A percentile compares a stretch with the other conserved stretches of the same genome.
These are phyloP conservation scores for Baudoinia panamericana DNA, from an alignment of 495 filamentous ascomycete species.

Conservation along the genomic window DNA sequence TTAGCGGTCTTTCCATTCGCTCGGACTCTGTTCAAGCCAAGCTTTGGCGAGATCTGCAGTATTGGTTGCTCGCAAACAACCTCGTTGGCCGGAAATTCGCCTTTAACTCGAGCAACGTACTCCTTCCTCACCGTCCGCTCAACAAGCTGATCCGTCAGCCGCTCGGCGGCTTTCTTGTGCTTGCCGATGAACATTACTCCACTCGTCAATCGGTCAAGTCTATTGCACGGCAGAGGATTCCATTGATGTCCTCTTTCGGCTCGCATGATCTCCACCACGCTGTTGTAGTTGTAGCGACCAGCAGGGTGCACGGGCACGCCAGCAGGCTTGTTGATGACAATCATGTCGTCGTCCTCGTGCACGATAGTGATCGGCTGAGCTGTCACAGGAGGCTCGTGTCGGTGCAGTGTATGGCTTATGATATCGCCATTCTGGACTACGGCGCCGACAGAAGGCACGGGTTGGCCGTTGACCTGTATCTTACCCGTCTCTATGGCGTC, in stretches of 20 bases:
- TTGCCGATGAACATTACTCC: constrained; percentile 98
- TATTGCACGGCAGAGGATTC: constrained; percentile 74
- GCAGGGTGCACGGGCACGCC: constrained; percentile 91
- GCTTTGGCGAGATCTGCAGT: constrained; percentile 83
- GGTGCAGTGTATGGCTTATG: constrained; percentile 85
- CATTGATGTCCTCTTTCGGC: constrained; percentile 56
- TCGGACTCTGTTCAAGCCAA: constrained; percentile 83
- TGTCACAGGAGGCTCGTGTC: constrained; percentile 87
- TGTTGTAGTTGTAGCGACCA: constrained; percentile 90
- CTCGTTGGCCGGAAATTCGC: constrained; percentile 66
- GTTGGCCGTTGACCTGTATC: constrained; percentile 60
- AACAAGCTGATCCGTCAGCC: constrained; percentile 56
- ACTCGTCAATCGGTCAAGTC: constrained; percentile 85
- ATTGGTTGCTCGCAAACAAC: constrained; percentile 87
- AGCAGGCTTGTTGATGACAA: constrained; percentile 93
- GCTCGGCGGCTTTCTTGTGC: constrained; percentile 61
- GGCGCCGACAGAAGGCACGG: constrained; percentile 39
- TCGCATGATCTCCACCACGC: constrained; percentile 83
- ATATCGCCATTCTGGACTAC: constrained; percentile 68
- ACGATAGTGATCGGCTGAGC: constrained; percentile 66
- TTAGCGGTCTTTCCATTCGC: constrained; percentile 81
- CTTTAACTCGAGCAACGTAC: constrained; percentile 82
- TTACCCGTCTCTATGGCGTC: constrained; percentile 66
- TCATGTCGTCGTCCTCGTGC: constrained; percentile 79
- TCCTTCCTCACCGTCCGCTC: constrained; percentile 76